Conservation (phyloP, 257 asterid species). For the Lithospermum erythrorhizon region DNA sequence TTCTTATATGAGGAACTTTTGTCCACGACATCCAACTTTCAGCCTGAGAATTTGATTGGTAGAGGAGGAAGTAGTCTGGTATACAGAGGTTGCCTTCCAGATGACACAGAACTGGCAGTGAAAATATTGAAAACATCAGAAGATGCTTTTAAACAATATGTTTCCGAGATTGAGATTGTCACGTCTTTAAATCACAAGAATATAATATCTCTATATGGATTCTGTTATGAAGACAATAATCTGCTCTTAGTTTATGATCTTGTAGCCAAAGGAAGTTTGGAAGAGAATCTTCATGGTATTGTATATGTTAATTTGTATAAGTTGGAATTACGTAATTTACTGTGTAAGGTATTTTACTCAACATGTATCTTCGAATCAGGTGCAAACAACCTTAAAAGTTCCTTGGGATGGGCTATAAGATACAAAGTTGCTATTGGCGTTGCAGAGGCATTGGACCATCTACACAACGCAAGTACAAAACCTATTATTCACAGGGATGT, state of each 20-base stretch:
- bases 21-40: slow-evolving; percentile 55
- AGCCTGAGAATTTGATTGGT: slow-evolving; percentile 64
- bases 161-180: slow-evolving; percentile 67
- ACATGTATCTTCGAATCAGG: slow-evolving; percentile 24
- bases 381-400: slow-evolving; percentile 21
- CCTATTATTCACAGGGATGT: slow-evolving; percentile 85
- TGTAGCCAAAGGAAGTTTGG: slow-evolving; percentile 81
- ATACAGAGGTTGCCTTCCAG: slow-evolving; percentile 59
- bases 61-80: slow-evolving; percentile 89
- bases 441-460: slow-evolving; percentile 72
- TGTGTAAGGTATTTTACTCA: slow-evolving; percentile 10
- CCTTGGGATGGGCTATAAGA: slow-evolving; percentile 59
- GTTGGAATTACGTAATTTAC: slow-evolving; percentile 1
- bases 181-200: slow-evolving; percentile 60
- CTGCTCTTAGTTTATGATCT: slow-evolving; percentile 71
- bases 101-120: slow-evolving; percentile 60
- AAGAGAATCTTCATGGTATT: slow-evolving; percentile 81
- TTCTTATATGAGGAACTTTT: slow-evolving; percentile 67
- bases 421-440: slow-evolving; percentile 83
- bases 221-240: slow-evolving; percentile 56
- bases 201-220: slow-evolving; percentile 60
- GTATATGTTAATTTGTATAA: slow-evolving; percentile 8
- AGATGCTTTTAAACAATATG: slow-evolving; percentile 54
- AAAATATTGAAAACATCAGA: slow-evolving; percentile 65
- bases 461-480: slow-evolving; percentile 41